Base-by-base conservation (phyloP, 2,329 filamentous ascomycete genomes). In the Thielaviopsis euricoi region DNA sequence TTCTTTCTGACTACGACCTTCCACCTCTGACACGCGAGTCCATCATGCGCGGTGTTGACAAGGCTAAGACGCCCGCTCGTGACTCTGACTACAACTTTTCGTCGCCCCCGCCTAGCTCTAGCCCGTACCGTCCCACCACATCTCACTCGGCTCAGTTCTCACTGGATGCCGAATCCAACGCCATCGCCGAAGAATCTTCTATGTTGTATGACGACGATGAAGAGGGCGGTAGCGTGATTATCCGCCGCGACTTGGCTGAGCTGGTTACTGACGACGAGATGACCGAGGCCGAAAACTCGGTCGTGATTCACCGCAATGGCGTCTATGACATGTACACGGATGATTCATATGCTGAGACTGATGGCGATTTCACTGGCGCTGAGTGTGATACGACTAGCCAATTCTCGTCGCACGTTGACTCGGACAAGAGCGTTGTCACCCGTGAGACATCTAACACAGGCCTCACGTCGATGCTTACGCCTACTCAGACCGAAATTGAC, bases 11-110 rank as follows among this genome's bases (percentile, higher is more conserved):
- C 59, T 85, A 85, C 64, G 76, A 85, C 62, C 72, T 85, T 15
- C 87, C 83, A 19, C 78, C 86, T 12, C 95, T 97, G 66, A 96
- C 91, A 9, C 82, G 91, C 43, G 93, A 97, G 68, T 95, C 90
- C 0, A 97, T 97, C 64, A 75, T 97, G 64, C 84, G 87, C 56
- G 89, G 91, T 62, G 85, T 96, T 58, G 88, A 93, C 67, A 87
- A 77, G 52, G 78, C 76, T 64, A 71, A 75, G 61, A 64, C 70
- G 53, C 74, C 78, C 51, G 79, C 82, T 21, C 71, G 74, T 60
- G 76, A 82, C 57, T 80, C 83, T 3, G 79, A 83, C 59, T 83
- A 80, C 62, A 78, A 79, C 64, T 81, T 85, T 64, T 82, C 80
- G 3, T 82, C 82, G 2, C 79, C 81, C 1, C 71, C 74, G n/a